Base-by-base conservation (phyloP, 805 yeast genomes). In the Danielia reshetovae region DNA sequence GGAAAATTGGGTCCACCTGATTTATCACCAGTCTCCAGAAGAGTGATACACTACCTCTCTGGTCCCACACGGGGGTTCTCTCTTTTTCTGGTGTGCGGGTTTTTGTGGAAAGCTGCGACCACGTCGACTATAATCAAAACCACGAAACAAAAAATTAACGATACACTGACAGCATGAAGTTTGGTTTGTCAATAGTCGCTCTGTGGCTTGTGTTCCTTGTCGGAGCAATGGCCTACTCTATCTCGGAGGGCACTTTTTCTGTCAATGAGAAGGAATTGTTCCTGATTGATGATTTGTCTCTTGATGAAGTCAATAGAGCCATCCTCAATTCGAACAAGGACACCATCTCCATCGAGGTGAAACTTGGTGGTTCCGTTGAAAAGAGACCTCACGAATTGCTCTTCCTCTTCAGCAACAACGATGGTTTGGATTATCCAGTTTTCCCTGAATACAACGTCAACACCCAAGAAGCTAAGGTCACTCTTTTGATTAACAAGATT, bases 361-460 rank as follows among this genome's bases (percentile, higher is more conserved):
- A 46, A 13, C 38, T 63, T 26, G 42, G 43, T 6, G 59, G 49
- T 12, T 40, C 46, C 4, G 37, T 19, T 9, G 22, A 19, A 9
- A 19, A 25, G 12, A 53, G 45, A 29, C 71, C 73, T 2, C 65
- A 61, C 34, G 72, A 68, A 39, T 34, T 59, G 19, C 46, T 63
- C 22, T 36, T 63, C 16, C 43, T 59, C 7, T 44, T 68, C 18
- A 56, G 62, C 4, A 48, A 52, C 29, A 42, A 55, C 17, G 31
- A 52, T 13, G 60, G 65, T 7, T 52, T 67, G 38, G 66, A 57
- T 25, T 41, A 51, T 13, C 51, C 65, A 28, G 51, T 48, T 26
- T 58, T 58, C 26, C 70, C 72, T 19, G 47, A 46, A 11, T 55
- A 54, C 42, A 42, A 42, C 11, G 18, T 39, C 10, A 43, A 36